A percentile compares a stretch with the other conserved stretches of the same genome.
Evolutionary conservation across 2,329 filamentous ascomycete species (phyloP).

Genomic region (Aspergillus luchuensis): DNA sequence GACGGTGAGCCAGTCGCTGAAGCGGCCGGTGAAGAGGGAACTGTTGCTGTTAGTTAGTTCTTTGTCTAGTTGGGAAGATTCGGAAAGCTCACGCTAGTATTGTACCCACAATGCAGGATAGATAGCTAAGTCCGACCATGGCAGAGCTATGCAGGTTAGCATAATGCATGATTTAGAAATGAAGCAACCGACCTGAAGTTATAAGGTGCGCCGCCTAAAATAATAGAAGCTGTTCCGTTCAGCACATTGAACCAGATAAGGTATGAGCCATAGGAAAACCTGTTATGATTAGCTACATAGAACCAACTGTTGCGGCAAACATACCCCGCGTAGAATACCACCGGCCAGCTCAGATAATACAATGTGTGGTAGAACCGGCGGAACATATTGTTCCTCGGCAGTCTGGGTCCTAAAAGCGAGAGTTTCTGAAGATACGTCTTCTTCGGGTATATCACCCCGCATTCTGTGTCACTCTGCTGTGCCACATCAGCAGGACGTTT

Average conservation of each 20-base stretch:
- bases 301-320: neutral
- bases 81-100: slow-evolving; percentile 29
- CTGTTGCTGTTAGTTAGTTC: slow-evolving; percentile 20
- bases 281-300: slow-evolving; percentile 15
- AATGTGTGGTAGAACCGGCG: slow-evolving; percentile 35
- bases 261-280: slow-evolving; percentile 44
- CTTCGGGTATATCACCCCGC: slow-evolving; percentile 27
- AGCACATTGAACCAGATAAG: slow-evolving; percentile 45
- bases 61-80: neutral
- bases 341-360: slow-evolving; percentile 42
- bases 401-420: slow-evolving; percentile 31
- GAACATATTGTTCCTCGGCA: slow-evolving; percentile 37
- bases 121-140: slow-evolving; percentile 43
- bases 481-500: slow-evolving; percentile 17
- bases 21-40: slow-evolving; percentile 41
- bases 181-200: slow-evolving; percentile 34
- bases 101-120: slow-evolving; percentile 40
- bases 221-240: slow-evolving; percentile 43
- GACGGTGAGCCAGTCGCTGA: slow-evolving; percentile 44
- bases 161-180: neutral
- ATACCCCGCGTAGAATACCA: slow-evolving; percentile 43
- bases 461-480: slow-evolving; percentile 15
- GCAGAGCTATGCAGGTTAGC: slow-evolving; percentile 33
- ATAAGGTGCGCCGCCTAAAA: slow-evolving; percentile 39
- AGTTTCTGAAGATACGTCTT: slow-evolving; percentile 40